Conservation (phyloP, 2,329 filamentous ascomycete genomes). For the Penicillium sp. region DNA sequence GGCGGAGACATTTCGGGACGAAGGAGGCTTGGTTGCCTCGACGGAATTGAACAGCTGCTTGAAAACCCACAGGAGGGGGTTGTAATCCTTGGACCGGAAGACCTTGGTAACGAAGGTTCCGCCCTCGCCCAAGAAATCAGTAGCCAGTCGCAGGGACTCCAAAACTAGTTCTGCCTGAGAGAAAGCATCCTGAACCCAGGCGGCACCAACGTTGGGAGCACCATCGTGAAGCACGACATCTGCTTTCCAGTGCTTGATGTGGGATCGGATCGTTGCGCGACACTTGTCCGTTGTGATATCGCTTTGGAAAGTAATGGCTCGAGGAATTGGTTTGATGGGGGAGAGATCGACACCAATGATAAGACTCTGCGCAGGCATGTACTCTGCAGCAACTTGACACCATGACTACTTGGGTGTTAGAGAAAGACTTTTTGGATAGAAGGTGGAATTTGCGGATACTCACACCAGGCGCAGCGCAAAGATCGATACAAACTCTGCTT, state of each 20-base stretch:
- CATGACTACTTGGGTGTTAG: constrained; percentile 63
- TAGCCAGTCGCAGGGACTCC: constrained; percentile 88
- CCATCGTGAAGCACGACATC: constrained; percentile 96
- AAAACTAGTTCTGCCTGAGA: constrained; percentile 91
- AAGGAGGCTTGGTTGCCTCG: constrained; percentile 95
- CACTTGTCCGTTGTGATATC: constrained; percentile 98
- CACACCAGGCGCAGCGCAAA: constrained; percentile 93
- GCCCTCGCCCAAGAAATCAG: constrained; percentile 84
- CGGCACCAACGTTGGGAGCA: constrained; percentile 95
- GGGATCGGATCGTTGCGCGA: constrained; percentile 79
- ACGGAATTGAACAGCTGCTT: constrained; percentile 95
- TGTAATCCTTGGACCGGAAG: constrained; percentile 96
- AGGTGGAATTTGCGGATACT: constrained; percentile 34
- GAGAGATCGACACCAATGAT: constrained; percentile 93
- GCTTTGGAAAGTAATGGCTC: constrained; percentile 92
- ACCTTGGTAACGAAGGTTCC: constrained; percentile 97
- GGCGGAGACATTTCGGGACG: constrained; percentile 91
- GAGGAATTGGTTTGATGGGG: constrained; percentile 93
- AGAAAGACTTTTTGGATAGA: background rate
- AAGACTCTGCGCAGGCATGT: constrained; percentile 85
- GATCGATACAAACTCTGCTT: constrained; percentile 93
- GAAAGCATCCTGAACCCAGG: constrained; percentile 98
- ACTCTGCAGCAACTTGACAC: constrained; percentile 94
- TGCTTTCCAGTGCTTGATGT: constrained; percentile 94
- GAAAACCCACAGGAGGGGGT: constrained; percentile 92